Percentiles rank a stretch among this genome's conserved stretches.
Conservation (phyloP, 495 filamentous ascomycete genomes). For the Penicillium cataractarum region DNA sequence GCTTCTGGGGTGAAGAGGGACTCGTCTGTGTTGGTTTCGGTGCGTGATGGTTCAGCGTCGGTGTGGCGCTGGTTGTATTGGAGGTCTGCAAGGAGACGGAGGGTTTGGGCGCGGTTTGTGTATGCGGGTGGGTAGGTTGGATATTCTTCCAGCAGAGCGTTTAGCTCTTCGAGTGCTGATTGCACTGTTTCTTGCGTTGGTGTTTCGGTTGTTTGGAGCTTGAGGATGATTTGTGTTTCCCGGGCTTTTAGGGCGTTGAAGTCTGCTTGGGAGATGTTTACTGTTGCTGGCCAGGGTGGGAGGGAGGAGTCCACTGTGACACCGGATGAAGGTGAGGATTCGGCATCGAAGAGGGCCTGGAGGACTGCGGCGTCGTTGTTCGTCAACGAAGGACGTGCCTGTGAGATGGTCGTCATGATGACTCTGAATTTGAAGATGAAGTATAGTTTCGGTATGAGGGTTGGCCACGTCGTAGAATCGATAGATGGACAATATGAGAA, state of each 20-base stretch:
- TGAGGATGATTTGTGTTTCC: slow-evolving; percentile 36
- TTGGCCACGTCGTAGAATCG: background rate
- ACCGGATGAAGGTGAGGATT: slow-evolving; percentile 60
- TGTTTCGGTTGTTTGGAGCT: slow-evolving; percentile 26
- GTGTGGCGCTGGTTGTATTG: slow-evolving; percentile 14
- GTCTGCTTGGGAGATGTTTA: slow-evolving; percentile 30
- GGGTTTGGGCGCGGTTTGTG: slow-evolving; percentile 76
- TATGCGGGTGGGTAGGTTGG: slow-evolving; percentile 74
- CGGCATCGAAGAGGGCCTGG: slow-evolving; percentile 78
- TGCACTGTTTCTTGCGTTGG: slow-evolving; percentile 27
- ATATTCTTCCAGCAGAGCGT: slow-evolving; percentile 55
- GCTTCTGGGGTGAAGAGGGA: slow-evolving; percentile 27
- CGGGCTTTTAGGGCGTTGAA: slow-evolving; percentile 30
- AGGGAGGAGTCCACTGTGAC: slow-evolving; percentile 59
- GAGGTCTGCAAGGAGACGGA: slow-evolving; percentile 53
- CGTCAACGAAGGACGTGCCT: slow-evolving; percentile 56
- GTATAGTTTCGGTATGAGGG: background rate
- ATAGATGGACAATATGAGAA: background rate
- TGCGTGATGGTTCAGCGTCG: background rate
- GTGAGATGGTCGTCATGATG: slow-evolving; percentile 46
- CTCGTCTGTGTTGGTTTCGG: slow-evolving; percentile 13
- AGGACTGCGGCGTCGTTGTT: slow-evolving; percentile 72
- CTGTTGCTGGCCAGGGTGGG: slow-evolving; percentile 57
- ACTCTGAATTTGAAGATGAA: background rate
- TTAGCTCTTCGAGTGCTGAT: slow-evolving; percentile 47